Base-by-base conservation (phyloP, 1,284 basidiomycete species). In the Trichosporon sp. region DNA sequence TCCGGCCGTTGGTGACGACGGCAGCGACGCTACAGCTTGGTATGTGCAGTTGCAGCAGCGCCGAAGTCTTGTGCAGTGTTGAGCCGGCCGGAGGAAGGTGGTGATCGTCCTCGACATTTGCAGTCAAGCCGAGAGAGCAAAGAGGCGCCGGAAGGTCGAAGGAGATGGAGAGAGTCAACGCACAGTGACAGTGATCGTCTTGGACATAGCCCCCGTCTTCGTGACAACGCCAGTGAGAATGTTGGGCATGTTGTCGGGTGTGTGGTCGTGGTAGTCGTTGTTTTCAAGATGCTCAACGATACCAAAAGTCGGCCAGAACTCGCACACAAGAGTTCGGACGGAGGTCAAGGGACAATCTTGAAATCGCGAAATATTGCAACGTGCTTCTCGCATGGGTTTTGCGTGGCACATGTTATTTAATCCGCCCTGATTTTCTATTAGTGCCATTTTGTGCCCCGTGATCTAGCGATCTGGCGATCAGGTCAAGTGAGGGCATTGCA, bases 171-270 rank as follows among this genome's bases (percentile, higher is more conserved):
- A 11, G 46, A 48, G 6, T 46, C 16, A 46, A 66, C 65, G 46
- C 66, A 81, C 80, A 1, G 79, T 79, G 26, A 82, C 81, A 7
- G 81, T 81, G 35, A 78, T 73, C 32, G 81, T 82, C 77, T 81
- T 82, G 66, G 72, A 69, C 80, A 81, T 82, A 19, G 73, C 79
- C 43, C 79, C 79, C 19, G 75, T 76, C 75, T 81, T 80, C 48
- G 79, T 80, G 59, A 82, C 81, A 35, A 77, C 65, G 16, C 78
- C 78, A 65, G 72, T 72, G 67, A 78, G 75, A 59, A 78, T 73
- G 70, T 79, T 76, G 61, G 78, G 74, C 77, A 78, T 78, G 66
- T 61, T 65, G 61, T 75, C 75, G 46, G 26, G 75, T 11, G 31
- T 7, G 37, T 31, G 66, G 11, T 38, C 31, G 61, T n/a, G 31